These are phyloP conservation scores for Quercus ilex DNA, from an alignment of 306 rosid genomes.

Conservation along the genomic window DNA sequence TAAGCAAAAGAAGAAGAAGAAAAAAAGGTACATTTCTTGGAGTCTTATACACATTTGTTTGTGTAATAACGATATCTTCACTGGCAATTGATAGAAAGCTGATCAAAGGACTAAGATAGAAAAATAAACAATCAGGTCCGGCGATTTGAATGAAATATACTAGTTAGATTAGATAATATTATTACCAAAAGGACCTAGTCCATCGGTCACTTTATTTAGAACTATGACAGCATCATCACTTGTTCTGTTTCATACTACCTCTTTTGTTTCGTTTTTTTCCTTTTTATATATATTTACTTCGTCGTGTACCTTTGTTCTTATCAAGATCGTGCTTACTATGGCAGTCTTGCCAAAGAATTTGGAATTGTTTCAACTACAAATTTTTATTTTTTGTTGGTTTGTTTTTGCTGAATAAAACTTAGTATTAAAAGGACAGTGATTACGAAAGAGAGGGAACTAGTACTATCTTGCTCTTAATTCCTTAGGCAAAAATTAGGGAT, in stretches of 20 bases:
- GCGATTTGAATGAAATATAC: too few relatives aligned
- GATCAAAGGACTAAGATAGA: not conserved
- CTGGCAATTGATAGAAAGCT: not conserved
- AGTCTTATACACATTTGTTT: not conserved
- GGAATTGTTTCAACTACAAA: too few relatives aligned
- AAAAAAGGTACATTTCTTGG: too few relatives aligned
- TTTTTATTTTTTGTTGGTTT: too few relatives aligned
- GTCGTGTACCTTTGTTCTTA: not conserved
- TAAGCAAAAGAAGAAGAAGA: too few relatives aligned
- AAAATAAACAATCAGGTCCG: not conserved
- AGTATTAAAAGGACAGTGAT: too few relatives aligned
- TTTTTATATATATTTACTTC: not conserved
- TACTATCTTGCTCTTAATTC: too few relatives aligned
- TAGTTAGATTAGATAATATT: not conserved
- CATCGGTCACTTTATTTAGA: not conserved
- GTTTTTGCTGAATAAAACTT: too few relatives aligned
- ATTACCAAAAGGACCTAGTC: not conserved
- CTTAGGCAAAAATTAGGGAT: too few relatives aligned
- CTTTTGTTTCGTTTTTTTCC: not conserved
- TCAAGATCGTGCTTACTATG: not conserved
- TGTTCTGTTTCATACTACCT: not conserved
- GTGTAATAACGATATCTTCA: not conserved
- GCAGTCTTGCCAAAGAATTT: not conserved
- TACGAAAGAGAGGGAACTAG: too few relatives aligned
- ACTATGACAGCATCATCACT: not conserved